A percentile compares a stretch with the other conserved stretches of the same genome.
These are phyloP conservation scores for Mycotypha africana DNA, from an alignment of 371 early-diverging fungal genomes.

Conservation along the genomic window DNA sequence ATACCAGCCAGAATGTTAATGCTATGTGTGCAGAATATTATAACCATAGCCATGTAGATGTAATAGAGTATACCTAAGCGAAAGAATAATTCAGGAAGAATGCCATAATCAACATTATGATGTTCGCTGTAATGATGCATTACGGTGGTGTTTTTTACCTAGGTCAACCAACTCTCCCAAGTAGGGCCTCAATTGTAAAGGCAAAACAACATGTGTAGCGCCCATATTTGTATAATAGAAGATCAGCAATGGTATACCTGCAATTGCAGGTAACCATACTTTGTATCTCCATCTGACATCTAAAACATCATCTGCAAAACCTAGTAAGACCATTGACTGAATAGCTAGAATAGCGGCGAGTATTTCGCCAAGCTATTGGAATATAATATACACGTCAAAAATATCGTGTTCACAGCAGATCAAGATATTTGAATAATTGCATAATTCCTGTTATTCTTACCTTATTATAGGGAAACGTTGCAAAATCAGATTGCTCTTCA, in stretches of 20 bases:
- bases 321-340: constrained; percentile 92
- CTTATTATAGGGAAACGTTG: constrained; percentile 69
- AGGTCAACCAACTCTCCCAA: constrained; percentile 76
- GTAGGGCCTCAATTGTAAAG: constrained; percentile 69
- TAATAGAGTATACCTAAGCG: constrained; percentile 84
- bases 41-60: constrained; percentile 82
- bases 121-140: too few relatives aligned
- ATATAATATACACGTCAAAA: too few relatives aligned
- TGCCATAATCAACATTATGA: too few relatives aligned
- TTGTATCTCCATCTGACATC: constrained; percentile 96
- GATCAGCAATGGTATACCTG: constrained; percentile 89
- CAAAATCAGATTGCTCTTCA: constrained; percentile 32
- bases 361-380: constrained; percentile 71
- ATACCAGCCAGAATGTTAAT: constrained; percentile 98
- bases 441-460: constrained; percentile 23
- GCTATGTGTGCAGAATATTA: constrained; percentile 94
- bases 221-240: constrained; percentile 91
- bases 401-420: too few relatives aligned
- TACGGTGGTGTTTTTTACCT: constrained; percentile 54
- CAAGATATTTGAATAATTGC: too few relatives aligned
- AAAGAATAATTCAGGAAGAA: background rate
- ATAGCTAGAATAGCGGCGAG: constrained; percentile 85
- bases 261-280: constrained; percentile 90
- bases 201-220: constrained; percentile 84
- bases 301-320: constrained; percentile 97